Percentiles rank a stretch among this genome's conserved stretches.
Evolutionary conservation across 2,329 filamentous ascomycete genomes (phyloP).

Genomic region (Graphiopsis chlorocephala): DNA sequence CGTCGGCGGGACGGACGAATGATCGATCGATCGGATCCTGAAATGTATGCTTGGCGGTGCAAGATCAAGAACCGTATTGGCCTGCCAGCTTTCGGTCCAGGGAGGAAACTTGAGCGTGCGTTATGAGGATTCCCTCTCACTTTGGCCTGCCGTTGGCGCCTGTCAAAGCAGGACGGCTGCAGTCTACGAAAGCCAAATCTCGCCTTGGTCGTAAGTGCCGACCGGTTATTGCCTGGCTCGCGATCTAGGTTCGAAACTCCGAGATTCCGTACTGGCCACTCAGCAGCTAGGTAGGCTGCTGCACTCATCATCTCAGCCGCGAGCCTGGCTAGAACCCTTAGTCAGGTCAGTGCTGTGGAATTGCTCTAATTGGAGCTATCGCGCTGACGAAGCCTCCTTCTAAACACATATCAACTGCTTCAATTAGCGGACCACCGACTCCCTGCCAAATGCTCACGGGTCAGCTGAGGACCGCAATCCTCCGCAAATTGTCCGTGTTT

Average conservation of each 20-base stretch:
- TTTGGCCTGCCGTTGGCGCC: neutral
- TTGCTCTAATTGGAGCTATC: no score
- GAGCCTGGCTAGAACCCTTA: neutral
- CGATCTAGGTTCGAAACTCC: no score
- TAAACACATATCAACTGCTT: no score
- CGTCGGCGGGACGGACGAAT: neutral
- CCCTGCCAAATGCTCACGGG: no score
- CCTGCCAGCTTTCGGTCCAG: neutral
- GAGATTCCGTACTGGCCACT: no score
- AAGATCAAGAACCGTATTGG: neutral
- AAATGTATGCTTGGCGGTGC: neutral
- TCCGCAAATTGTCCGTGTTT: neutral
- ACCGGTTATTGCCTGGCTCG: no score
- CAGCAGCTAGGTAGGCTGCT: no score
- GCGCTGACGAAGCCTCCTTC: no score
- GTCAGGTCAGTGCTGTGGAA: no score
- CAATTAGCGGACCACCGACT: no score
- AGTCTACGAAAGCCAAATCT: neutral
- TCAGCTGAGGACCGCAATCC: no score
- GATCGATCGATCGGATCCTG: neutral
- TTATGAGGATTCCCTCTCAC: neutral
- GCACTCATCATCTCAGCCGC: no score
- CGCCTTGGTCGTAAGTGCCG: neutral
- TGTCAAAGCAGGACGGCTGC: neutral
- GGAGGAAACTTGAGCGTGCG: neutral